Conservation (phyloP, 2,329 filamentous ascomycete genomes). For the Zarea fungicola region DNA sequence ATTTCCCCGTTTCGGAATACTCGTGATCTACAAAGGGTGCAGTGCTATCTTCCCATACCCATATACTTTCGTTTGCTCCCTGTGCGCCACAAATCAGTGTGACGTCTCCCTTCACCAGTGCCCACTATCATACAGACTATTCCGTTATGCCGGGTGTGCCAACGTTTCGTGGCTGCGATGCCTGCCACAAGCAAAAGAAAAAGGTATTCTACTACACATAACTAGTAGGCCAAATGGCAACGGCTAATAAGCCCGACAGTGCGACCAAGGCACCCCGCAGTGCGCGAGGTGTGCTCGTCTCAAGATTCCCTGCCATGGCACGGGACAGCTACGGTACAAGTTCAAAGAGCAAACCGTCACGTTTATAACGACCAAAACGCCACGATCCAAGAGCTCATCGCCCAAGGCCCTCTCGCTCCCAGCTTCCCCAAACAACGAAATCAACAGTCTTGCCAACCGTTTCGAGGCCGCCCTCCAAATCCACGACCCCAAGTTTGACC, state of each 20-base stretch:
- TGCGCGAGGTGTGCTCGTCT: conserved; percentile 43
- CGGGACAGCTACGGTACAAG: conserved; percentile 43
- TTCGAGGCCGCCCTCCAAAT: conserved; percentile 30
- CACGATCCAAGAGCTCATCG: neutral
- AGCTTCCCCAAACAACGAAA: conserved; percentile 26
- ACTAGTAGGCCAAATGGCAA: too few relatives aligned
- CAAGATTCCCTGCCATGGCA: conserved; percentile 38
- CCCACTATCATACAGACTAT: too few relatives aligned
- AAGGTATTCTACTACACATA: conserved; percentile 36
- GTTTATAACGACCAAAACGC: neutral
- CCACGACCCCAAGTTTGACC: conserved; percentile 40
- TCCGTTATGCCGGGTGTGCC: conserved; percentile 45
- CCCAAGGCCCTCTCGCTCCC: conserved; percentile 5
- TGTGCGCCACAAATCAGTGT: too few relatives aligned
- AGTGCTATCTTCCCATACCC: too few relatives aligned
- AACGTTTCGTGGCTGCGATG: conserved; percentile 44
- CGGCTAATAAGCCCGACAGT: conserved; percentile 28
- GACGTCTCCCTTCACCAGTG: too few relatives aligned
- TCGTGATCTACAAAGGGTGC: too few relatives aligned
- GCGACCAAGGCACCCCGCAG: conserved; percentile 38
- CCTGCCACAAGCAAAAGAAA: conserved; percentile 48
- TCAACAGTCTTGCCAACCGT: conserved; percentile 20
- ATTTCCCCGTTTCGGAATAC: too few relatives aligned
- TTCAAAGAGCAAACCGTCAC: conserved; percentile 35
- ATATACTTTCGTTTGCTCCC: too few relatives aligned